Conservation (phyloP, 768 basidiomycete genomes). For the Epithele typhae region DNA sequence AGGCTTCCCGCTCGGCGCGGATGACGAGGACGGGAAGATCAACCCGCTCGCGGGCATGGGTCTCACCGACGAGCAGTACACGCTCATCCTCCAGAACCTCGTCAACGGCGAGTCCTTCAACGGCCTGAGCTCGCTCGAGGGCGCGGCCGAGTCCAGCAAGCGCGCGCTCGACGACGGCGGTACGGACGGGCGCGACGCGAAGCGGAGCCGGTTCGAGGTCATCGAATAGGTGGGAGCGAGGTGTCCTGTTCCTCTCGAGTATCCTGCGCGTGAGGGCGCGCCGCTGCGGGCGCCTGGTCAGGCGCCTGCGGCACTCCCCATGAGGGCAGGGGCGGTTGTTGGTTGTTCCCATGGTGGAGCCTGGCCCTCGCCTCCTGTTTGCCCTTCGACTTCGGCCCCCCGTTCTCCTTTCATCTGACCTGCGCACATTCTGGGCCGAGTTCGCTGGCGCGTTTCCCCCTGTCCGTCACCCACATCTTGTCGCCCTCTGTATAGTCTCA, state of each 20-base stretch:
- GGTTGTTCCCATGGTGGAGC: too few relatives aligned
- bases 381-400: too few relatives aligned
- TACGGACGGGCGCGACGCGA: slow-evolving; percentile 31
- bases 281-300: neutral
- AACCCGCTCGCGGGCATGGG: slow-evolving; percentile 89
- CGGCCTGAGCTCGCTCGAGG: slow-evolving; percentile 31
- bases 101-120: slow-evolving; percentile 60
- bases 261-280: neutral
- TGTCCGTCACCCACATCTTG: too few relatives aligned
- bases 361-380: too few relatives aligned
- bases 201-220: slow-evolving; percentile 37
- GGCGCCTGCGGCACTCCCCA: neutral
- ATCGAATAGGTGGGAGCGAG: slow-evolving; percentile 24
- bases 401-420: too few relatives aligned
- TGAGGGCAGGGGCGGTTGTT: too few relatives aligned
- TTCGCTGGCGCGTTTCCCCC: too few relatives aligned
- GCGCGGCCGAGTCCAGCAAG: slow-evolving; percentile 23
- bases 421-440: too few relatives aligned
- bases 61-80: slow-evolving; percentile 85
- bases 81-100: slow-evolving; percentile 68
- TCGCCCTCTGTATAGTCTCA: too few relatives aligned
- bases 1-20: slow-evolving; percentile 20
- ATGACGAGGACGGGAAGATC: slow-evolving; percentile 50
- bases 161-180: slow-evolving; percentile 25
- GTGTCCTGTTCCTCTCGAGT: neutral